Evolutionary conservation across 2,329 filamentous ascomycete genomes (phyloP), one percentile per base, ranked within the genome.

Genomic region (Claviceps digitariae): DNA sequence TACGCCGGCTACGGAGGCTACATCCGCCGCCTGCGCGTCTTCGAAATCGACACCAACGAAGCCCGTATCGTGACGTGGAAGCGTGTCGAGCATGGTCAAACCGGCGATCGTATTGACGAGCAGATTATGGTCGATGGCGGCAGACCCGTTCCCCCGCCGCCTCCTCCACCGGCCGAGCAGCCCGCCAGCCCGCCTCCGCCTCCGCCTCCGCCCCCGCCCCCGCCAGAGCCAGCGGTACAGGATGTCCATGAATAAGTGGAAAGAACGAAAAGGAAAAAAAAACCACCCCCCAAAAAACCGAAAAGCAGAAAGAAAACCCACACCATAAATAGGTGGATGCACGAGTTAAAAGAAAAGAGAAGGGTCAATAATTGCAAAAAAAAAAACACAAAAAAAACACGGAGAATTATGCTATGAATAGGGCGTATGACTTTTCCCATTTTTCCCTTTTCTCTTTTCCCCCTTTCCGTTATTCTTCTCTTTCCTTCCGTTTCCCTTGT

Each of bases 41-140:
- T 93, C 65, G 91, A 97, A 61, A 81, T 98, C 50, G 91, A 98
- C 67, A 87, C 90, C 70, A 95, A 95, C 64, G 82, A 87, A 55
- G 91, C 86, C 8, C 81, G 88, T 48, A 90, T 98, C 60, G 82
- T 79, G 49, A 98, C 91, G 0, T 98, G 91, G 79, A 97, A 96
- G 72, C 79, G 93, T 50, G 73, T 95, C 17, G 91, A 97, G 64
- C 74, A 78, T 58, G 81, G 79, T 44, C 74, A 82, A 41, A 72
- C 69, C 13, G 66, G 66, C 20, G 69, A 74, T 44, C 74, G 73
- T 38, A 67, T 85, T 49, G 82, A 86, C 60, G 74, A 83, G 62
- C 79, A 84, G 64, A 77, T 84, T 49, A 78, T 86, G 53, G 81
- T 86, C 45, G 80, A 86, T 48, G 78, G 73, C 0, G 83, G 82